Evolutionary conservation across 768 basidiomycete genomes (phyloP), one percentile per base, ranked within the genome.

Genomic region (Rhodosporidiobolus odoratus): DNA sequence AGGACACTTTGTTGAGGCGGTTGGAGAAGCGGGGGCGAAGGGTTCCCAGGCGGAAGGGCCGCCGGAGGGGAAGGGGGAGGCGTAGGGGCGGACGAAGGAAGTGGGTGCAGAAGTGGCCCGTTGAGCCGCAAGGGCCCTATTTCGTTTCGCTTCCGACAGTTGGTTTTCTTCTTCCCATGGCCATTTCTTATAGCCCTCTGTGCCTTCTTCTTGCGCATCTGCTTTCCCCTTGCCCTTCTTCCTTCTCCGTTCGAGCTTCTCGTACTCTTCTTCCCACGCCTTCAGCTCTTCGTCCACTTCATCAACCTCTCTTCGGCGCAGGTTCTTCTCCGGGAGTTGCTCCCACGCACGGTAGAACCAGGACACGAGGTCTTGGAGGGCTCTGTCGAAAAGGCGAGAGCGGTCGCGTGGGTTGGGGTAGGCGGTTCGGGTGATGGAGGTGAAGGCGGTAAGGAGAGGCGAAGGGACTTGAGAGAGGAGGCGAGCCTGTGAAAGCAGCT

Each of bases 381-480:
- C 89, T 21, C 84, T 83, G 80, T 97, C 92, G 77, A 98, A 99
- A 73, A 93, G 84, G 12, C 90, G 87, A 2, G 91, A 91, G 16
- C 96, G 88, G 75, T 87, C 86, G 62, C 86, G 84, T 21, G 85
- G 83, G 70, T 96, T 91, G 1, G 95, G 92, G 30, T 90, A 80
- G 66, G 86, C 84, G 48, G 89, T 85, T 79, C 90, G 88, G 81
- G 89, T 86, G 79, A 93, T 92, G 79, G 86, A 83, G 17, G 84
- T 83, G 80, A 99, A 93, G 16, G 88, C 84, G 62, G 87, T 87
- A 78, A 94, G 91, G 16, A 95, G 81, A 25, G 84, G 76, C 34
- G 93, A 82, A 2, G 96, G 96, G 0, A 89, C 87, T 50, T 93
- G 79, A 13, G 94, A 97, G 62, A 98, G 82, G 35, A 98, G 83